These are phyloP conservation scores for Collariella sp. DNA, from an alignment of 495 filamentous ascomycete species.

Conservation along the genomic window DNA sequence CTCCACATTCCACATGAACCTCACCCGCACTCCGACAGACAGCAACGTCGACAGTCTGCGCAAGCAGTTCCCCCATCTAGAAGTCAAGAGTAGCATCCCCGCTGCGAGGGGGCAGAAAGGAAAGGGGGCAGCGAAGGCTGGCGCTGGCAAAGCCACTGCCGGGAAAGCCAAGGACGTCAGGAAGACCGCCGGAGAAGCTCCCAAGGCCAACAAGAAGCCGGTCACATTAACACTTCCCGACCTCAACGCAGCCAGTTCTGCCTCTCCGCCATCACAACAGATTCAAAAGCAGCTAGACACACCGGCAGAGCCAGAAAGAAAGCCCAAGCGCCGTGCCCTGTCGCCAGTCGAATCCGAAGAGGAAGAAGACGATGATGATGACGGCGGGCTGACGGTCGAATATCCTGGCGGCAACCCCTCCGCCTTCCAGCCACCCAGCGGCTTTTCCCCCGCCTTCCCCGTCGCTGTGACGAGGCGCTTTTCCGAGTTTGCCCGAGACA, in stretches of 20 bases:
- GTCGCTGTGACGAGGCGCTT: conserved; percentile 29
- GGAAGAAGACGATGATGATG: conserved; percentile 40
- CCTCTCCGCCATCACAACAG: conserved; percentile 4
- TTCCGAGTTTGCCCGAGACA: conserved; percentile 30
- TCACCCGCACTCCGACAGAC: conserved; percentile 38
- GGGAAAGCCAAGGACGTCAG: conserved; percentile 15
- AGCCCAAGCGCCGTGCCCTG: conserved; percentile 14
- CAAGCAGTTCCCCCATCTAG: conserved; percentile 36
- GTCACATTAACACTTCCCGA: conserved; percentile 21
- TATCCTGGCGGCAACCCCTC: conserved; percentile 33
- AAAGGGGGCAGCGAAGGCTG: conserved; percentile 15
- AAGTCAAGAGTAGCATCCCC: conserved; percentile 15
- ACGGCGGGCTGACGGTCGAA: conserved; percentile 38
- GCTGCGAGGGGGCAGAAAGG: conserved; percentile 15
- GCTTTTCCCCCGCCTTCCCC: conserved; percentile 32
- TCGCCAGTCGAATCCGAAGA: conserved; percentile 28
- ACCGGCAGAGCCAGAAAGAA: conserved; percentile 17
- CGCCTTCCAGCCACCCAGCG: conserved; percentile 17
- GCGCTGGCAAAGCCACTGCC: conserved; percentile 19
- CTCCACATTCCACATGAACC: conserved; percentile 52
- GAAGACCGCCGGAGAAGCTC: conserved; percentile 7
- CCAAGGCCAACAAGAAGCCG: conserved; percentile 11
- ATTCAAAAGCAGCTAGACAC: neutral
- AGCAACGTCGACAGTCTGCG: conserved; percentile 31
- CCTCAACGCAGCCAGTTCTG: neutral